These are phyloP conservation scores for Gaultheria prostrata DNA, from an alignment of 148 eudicot species.

Conservation along the genomic window DNA sequence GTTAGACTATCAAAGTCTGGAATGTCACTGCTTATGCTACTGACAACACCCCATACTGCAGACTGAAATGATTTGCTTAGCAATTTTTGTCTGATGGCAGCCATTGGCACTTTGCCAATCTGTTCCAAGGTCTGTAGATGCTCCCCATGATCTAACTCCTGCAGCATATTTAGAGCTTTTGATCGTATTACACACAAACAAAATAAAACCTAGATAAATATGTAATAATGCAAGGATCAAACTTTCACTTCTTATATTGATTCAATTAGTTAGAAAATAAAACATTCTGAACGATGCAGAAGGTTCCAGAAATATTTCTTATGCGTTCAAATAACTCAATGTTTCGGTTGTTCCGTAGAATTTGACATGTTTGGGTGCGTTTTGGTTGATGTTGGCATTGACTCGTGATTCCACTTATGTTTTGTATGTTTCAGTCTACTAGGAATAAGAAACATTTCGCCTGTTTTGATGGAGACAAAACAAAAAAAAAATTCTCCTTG, in stretches of 20 bases:
- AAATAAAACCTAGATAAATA: constrained; percentile 1
- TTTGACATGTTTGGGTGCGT: neutral
- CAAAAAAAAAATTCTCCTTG: neutral
- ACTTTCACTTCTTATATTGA: neutral
- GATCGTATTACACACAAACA: neutral
- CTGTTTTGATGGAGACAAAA: neutral
- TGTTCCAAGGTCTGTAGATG: constrained; percentile 43
- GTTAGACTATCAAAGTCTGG: constrained; percentile 31
- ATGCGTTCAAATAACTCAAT: neutral
- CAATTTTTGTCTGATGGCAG: constrained; percentile 54
- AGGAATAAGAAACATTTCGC: neutral
- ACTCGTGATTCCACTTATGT: neutral
- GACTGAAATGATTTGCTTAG: constrained; percentile 73
- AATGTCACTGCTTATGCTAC: constrained; percentile 37
- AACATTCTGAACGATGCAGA: neutral
- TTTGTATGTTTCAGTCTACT: neutral
- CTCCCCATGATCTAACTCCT: constrained; percentile 72
- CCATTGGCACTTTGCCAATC: constrained; percentile 58
- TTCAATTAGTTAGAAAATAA: neutral
- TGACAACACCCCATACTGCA: constrained; percentile 64
- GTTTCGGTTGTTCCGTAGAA: neutral
- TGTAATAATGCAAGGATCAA: constrained; percentile 2
- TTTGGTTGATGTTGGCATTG: neutral
- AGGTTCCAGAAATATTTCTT: neutral
- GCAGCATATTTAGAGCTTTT: constrained; percentile 17